Percentiles rank a stretch among this genome's conserved stretches.
Conservation (phyloP, 345 rosid species). For the Salix suchowensis region DNA sequence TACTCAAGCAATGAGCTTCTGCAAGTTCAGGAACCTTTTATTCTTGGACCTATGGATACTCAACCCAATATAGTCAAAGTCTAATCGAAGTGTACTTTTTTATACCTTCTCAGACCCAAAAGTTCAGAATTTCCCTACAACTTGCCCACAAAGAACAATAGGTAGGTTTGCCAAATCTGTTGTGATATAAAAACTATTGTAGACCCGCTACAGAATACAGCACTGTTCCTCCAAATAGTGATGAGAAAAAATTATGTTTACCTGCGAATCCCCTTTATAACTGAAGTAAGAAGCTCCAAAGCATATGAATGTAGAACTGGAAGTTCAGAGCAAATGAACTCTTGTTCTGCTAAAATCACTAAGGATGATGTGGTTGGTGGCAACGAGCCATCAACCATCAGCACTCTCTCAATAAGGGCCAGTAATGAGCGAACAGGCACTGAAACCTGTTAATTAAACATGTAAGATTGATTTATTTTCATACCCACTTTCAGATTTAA, state of each 20-base stretch:
- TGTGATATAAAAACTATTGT: too few species aligned
- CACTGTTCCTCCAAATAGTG: not conserved
- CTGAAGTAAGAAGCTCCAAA: conserved; percentile 60
- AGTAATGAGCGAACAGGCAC: conserved; percentile 58
- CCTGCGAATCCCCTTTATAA: conserved; percentile 71
- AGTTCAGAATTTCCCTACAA: not conserved
- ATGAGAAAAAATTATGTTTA: conserved; percentile 14
- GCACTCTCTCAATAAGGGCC: conserved; percentile 74
- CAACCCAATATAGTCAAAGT: not conserved
- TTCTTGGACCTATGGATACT: not conserved
- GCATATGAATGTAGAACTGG: conserved; percentile 57
- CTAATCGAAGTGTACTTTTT: not conserved
- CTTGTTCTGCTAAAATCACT: conserved; percentile 67
- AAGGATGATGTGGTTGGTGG: conserved; percentile 41
- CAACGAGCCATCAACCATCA: conserved; percentile 71
- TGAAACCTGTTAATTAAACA: conserved; percentile 42
- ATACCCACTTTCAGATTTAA: not conserved
- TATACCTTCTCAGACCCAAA: not conserved
- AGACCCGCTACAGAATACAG: not conserved
- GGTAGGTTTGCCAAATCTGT: not conserved
- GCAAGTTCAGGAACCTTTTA: not conserved
- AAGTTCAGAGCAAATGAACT: conserved; percentile 70
- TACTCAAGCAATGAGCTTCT: too few species aligned
- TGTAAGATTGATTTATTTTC: not conserved
- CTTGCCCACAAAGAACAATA: not conserved